Base-by-base conservation (phyloP, 306 rosid species). In the Castanea mollissima region DNA sequence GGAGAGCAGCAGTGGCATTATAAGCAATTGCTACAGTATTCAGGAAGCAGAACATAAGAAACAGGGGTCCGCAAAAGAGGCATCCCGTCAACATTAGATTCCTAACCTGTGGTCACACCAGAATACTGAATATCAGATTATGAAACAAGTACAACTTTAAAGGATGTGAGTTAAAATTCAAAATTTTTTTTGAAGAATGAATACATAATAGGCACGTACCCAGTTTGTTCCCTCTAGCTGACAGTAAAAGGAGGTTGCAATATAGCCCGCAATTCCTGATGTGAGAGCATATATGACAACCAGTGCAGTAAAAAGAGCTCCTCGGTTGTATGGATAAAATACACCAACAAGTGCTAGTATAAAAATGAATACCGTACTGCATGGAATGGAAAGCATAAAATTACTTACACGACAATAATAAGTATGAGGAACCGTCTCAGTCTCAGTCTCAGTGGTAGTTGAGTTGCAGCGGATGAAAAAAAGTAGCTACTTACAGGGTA, bases 271-370 rank as follows among this genome's bases (percentile, higher is more conserved):
- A 74, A 94, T 87, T 52, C 95, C 97, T n/a, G 99, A 94, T 60
- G 97, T 94, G 31, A 91, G 97, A 1, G 99, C 97, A 85, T 94
- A 92, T 73, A 92, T 91, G 77, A 92, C 97, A 73, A 94, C 91
- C 64, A 94, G 89, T 75, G 99, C 97, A 14, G 97, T 94, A 67
- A 87, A 92, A 3, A 94, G 67, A 20, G 97, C 95, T 34, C 99
- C 99, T 31, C 97, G 93, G 77, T 94, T 94, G 95, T 92, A 92
- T 0, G 99, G 97, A 84, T 94, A 92, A 79, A 94, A 94, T 69
- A 94, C 95, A 35, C 97, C 99, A 78, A 92, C 94, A 78, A 94
- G 97, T 0, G 97, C 99, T 32, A 94, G 85, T 69, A 91, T 46
- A 80, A 94, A 90, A 74, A 94, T 91, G 87, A 94, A 89, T 55